Percentiles rank a stretch among this genome's conserved stretches.
phyloP scores from a whole-genome alignment of 768 basidiomycete species.

The Termitomyces bulborhizus region DNA sequence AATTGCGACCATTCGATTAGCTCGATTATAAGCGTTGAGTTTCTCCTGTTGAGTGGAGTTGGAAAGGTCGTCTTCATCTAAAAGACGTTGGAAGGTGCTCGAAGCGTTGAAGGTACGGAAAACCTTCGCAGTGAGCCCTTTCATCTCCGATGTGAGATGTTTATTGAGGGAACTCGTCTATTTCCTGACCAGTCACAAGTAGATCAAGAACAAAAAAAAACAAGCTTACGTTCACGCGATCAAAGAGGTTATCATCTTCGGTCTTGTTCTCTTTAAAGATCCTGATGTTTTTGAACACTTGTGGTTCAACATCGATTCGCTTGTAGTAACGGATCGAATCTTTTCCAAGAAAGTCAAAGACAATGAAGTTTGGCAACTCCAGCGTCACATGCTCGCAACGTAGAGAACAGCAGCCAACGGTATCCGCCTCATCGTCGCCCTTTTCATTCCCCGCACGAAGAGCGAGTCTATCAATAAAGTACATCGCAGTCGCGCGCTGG shows the following conservation, averaged over 20 bases:
- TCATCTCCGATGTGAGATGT: slow-evolving; percentile 91
- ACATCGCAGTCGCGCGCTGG: slow-evolving; percentile 98
- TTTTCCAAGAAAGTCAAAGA: slow-evolving; percentile 98
- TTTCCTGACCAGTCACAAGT: slow-evolving; percentile 8
- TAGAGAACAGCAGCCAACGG: slow-evolving; percentile 97
- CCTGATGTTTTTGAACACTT: slow-evolving; percentile 97
- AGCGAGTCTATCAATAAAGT: slow-evolving; percentile 95
- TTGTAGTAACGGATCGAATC: slow-evolving; percentile 98
- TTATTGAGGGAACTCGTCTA: slow-evolving; percentile 87
- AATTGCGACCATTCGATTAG: slow-evolving; percentile 95
- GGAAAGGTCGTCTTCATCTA: slow-evolving; percentile 59
- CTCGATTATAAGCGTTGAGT: slow-evolving; percentile 93
- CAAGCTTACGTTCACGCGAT: slow-evolving; percentile 80
- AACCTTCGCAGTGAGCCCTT: slow-evolving; percentile 96
- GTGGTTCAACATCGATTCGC: slow-evolving; percentile 79
- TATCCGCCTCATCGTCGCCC: slow-evolving; percentile 98
- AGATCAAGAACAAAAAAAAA: slow-evolving; percentile 5
- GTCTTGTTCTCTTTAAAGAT: slow-evolving; percentile 94
- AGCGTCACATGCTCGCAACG: slow-evolving; percentile 96
- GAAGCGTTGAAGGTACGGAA: slow-evolving; percentile 99
- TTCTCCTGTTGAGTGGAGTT: slow-evolving; percentile 88
- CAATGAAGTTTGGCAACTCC: slow-evolving; percentile 77
- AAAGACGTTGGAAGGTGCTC: slow-evolving; percentile 86
- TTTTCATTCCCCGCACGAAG: slow-evolving; percentile 99
- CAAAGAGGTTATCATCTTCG: slow-evolving; percentile 85